Percentiles rank a stretch among this genome's conserved stretches.
These are phyloP conservation scores for Crepidotus variabilis DNA, from an alignment of 768 basidiomycete species.

Conservation along the genomic window DNA sequence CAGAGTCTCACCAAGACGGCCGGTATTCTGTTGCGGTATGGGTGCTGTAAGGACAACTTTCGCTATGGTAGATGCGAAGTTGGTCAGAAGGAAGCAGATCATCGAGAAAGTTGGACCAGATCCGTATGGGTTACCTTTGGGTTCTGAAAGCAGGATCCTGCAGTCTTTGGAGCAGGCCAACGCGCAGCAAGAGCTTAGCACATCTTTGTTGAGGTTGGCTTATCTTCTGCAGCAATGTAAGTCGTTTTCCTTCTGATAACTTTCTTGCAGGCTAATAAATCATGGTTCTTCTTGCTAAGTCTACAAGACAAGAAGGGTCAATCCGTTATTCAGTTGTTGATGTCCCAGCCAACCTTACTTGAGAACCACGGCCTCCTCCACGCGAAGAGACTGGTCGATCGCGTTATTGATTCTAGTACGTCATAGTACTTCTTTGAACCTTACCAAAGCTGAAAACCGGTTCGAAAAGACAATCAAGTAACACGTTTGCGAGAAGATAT, in stretches of 20 bases:
- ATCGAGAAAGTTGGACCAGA: slow-evolving; percentile 65
- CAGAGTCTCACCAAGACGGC: slow-evolving; percentile 78
- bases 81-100: slow-evolving; percentile 78
- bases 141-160: slow-evolving; percentile 48
- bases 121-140: slow-evolving; percentile 55
- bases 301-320: slow-evolving; percentile 63
- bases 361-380: slow-evolving; percentile 81
- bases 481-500: slow-evolving; percentile 90
- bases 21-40: slow-evolving; percentile 93
- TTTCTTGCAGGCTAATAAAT: background rate
- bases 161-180: slow-evolving; percentile 71
- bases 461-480: slow-evolving; percentile 76
- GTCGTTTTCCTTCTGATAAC: slow-evolving; percentile 11
- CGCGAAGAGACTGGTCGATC: slow-evolving; percentile 88
- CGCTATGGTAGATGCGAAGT: slow-evolving; percentile 89
- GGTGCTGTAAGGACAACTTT: slow-evolving; percentile 96
- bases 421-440: slow-evolving; percentile 1
- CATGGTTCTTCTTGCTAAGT: slow-evolving; percentile 37
- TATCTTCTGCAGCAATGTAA: slow-evolving; percentile 78
- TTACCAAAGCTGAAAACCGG: background rate
- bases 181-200: slow-evolving; percentile 76
- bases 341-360: slow-evolving; percentile 73
- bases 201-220: slow-evolving; percentile 72
- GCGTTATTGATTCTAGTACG: slow-evolving; percentile 74
- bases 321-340: slow-evolving; percentile 80